Evolutionary conservation across 1,284 basidiomycete species (phyloP), one percentile per base, ranked within the genome.

Genomic region (Heterobasidion parviporum): DNA sequence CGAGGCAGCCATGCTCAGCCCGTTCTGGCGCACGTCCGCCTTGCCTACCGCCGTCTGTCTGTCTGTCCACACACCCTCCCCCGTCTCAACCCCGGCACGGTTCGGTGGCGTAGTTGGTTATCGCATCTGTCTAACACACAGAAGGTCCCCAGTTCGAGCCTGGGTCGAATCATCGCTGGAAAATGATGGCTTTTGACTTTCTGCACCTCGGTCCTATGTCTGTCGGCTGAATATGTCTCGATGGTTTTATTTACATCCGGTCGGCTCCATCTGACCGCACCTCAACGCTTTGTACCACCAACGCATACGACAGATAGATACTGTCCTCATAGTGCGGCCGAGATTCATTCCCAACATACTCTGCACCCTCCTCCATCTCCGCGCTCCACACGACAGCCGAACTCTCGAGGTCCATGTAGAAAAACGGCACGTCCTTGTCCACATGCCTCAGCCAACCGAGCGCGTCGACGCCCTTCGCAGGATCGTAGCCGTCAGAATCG

Each of bases 31-130:
- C 4, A 0, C 26, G 26, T 26, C 26, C 0, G 5, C 26, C 26
- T 26, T 26, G 26, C 26, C 26, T 4, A 44, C 8, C 41, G 6
- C 16, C 41, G 18, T 45, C 44, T 6, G 6, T 45, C 44, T 6
- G 6, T 4, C 26, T 5, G 26, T 26, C 26, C 26, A 0, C 4
- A 5, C 26, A 5, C 26, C 4, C 26, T 6, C 26, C 5, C 26
- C 5, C 6, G 5, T 26, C 26, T 26, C 26, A 1, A 5, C 26
- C 0, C 26, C 6, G 4, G 3, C 26, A 26, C 6, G 73, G 73
- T 68, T 74, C 75, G 81, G 79, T 85, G 84, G 84, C 82, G 83
- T 85, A 85, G 83, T 83, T 85, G 83, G 83, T 85, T 83, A 83
- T 82, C 81, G 80, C 81, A 81, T 82, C 81, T 83, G 82, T 83